Evolutionary conservation across 352 stramenopile genomes (phyloP).

Genomic region (Pelagophyceae sp.): DNA sequence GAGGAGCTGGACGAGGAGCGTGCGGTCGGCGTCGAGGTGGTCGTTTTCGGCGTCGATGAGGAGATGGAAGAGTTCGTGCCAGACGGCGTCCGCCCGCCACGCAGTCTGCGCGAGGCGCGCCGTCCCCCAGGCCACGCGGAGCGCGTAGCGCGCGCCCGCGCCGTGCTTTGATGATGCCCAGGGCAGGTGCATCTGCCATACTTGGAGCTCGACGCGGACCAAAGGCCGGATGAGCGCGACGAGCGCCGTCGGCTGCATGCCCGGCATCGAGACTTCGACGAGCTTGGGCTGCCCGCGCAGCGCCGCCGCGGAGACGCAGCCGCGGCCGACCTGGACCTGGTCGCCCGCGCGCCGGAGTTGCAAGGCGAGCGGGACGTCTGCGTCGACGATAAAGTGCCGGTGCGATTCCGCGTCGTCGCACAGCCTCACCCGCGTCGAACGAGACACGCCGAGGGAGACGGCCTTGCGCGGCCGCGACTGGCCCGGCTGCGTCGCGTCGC

Average conservation of each 20-base stretch:
- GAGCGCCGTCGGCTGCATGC: background rate
- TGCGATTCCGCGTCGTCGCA: background rate
- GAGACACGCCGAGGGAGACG: background rate
- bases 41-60: background rate
- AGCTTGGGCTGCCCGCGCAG: background rate
- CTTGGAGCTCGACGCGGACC: background rate
- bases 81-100: background rate
- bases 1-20: background rate
- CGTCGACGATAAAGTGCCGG: background rate
- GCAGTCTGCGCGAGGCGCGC: background rate
- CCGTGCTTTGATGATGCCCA: background rate
- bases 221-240: background rate
- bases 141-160: background rate
- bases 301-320: background rate
- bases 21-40: background rate
- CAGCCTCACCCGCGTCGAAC: background rate
- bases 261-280: background rate
- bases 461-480: background rate
- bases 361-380: background rate
- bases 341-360: background rate
- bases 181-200: background rate
- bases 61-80: background rate
- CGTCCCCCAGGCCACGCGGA: background rate
- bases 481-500: too few relatives aligned
- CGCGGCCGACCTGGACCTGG: background rate